Base-by-base conservation (phyloP, 2,329 filamentous ascomycete genomes). In the Fusarium phyllophilum region DNA sequence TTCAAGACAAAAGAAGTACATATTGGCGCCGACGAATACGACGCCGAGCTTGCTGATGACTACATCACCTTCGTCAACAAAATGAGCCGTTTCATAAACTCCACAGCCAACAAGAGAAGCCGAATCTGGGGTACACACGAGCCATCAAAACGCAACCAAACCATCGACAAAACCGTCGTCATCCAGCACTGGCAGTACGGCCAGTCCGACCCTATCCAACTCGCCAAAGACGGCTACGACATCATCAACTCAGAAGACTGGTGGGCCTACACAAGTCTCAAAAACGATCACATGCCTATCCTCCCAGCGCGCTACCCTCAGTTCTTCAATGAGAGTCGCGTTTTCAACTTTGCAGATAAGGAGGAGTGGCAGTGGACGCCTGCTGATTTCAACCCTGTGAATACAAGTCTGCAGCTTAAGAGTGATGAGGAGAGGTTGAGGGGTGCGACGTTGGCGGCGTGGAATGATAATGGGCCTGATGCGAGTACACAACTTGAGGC, bases 141-240 rank as follows among this genome's bases (percentile, higher is more conserved):
- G 6, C 68, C 68, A 0, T 70, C 68, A 3, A 70, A 70, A n/a
- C 64, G 14, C 1, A 70, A 70, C 1, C 68, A 70, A 31, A 66
- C 45, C 0, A 70, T 70, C 1, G 66, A 70, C 2, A 61, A 49
- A 1, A 7, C 42, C 5, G 68, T 70, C 3, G 14, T 70, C 7
- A 70, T 70, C 2, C 68, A 70, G 12, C 68, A 70, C 13, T 70
- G 68, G 68, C 68, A 70, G 18, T 70, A 70, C 11, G 68, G 68
- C 5, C 66, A 70, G 39, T 70, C 68, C 4, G 60, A 70, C 5
- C 68, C 68, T 3, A 5, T 52, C 0, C 66, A 70, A 12, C 41
- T 70, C 3, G 60, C 45, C 18, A 61, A 70, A 15, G 60, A 70
- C 9, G 66, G 54, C 11, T 70, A 66, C 42, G 48, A 61, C 0